Conservation (phyloP, 2,329 filamentous ascomycete species). For the Ophiostoma novo-ulmi region DNA sequence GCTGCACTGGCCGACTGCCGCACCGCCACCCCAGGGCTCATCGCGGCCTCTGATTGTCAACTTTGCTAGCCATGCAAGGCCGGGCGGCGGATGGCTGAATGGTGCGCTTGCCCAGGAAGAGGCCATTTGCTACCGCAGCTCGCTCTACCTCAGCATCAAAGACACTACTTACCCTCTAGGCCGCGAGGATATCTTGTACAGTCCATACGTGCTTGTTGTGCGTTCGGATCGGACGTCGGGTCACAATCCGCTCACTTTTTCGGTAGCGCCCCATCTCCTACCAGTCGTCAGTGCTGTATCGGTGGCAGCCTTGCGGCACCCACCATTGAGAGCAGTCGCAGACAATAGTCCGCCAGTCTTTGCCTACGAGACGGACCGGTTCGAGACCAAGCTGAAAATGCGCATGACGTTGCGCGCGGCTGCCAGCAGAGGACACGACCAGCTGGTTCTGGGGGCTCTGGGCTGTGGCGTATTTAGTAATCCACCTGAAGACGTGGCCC, state of each 20-base stretch:
- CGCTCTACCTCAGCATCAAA: slow-evolving; percentile 47
- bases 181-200: slow-evolving; percentile 32
- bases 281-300: slow-evolving; percentile 56
- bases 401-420: slow-evolving; percentile 55
- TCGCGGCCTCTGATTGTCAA: slow-evolving; percentile 47
- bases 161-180: slow-evolving; percentile 29
- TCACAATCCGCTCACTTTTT: slow-evolving; percentile 28
- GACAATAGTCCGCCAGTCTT: slow-evolving; percentile 35
- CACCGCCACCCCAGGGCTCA: slow-evolving; percentile 18
- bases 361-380: slow-evolving; percentile 40
- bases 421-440: slow-evolving; percentile 49
- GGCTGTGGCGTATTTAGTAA: slow-evolving; percentile 65
- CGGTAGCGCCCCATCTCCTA: slow-evolving; percentile 28
- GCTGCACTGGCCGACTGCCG: slow-evolving; percentile 18
- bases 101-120: slow-evolving; percentile 65
- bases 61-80: slow-evolving; percentile 53
- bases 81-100: slow-evolving; percentile 60
- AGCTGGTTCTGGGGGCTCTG: slow-evolving; percentile 62
- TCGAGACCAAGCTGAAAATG: slow-evolving; percentile 59
- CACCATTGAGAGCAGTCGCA: slow-evolving; percentile 13
- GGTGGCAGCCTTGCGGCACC: slow-evolving; percentile 48
- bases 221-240: slow-evolving; percentile 25
- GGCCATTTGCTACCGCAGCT: slow-evolving; percentile 60
- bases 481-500: slow-evolving; percentile 55
- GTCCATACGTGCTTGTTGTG: slow-evolving; percentile 34